These are phyloP conservation scores for Orychophragmus violaceus DNA, from an alignment of 345 rosid species.

Conservation along the genomic window DNA sequence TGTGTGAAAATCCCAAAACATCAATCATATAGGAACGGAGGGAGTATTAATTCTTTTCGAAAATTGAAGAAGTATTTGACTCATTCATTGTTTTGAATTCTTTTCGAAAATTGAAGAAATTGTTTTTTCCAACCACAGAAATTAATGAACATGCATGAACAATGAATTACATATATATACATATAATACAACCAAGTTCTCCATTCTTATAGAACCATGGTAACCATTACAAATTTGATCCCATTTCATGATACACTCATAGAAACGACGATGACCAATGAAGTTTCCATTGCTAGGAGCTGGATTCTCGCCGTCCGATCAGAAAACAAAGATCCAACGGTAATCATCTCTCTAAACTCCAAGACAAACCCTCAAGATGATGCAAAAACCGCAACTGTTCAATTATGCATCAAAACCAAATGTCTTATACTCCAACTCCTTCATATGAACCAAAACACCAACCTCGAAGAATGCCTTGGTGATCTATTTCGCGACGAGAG, in stretches of 20 bases:
- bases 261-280: constrained; percentile 24
- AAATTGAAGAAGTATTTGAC: too few species aligned
- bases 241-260: not conserved
- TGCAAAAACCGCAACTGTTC: constrained; percentile 8
- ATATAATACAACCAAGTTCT: not conserved
- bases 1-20: too few species aligned
- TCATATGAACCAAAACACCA: constrained; percentile 5
- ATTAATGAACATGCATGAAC: constrained; percentile 3
- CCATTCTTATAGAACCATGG: constrained; percentile 1
- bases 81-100: not conserved
- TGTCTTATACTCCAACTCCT: constrained; percentile 25
- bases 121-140: not conserved
- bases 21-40: too few species aligned
- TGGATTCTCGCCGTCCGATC: constrained; percentile 19
- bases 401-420: constrained; percentile 18
- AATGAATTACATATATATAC: not conserved
- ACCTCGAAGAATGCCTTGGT: not conserved
- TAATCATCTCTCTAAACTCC: constrained; percentile 11
- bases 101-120: not conserved
- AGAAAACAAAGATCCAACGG: constrained; percentile 7
- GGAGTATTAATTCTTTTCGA: too few species aligned
- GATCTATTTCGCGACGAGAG: constrained; percentile 8
- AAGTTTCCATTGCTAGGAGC: constrained; percentile 17
- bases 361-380: constrained; percentile 4
- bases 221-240: not conserved